Percentiles rank a stretch among this genome's conserved stretches.
phyloP scores from a whole-genome alignment of 2,329 filamentous ascomycete genomes.

The Scedosporium apiospermum region DNA sequence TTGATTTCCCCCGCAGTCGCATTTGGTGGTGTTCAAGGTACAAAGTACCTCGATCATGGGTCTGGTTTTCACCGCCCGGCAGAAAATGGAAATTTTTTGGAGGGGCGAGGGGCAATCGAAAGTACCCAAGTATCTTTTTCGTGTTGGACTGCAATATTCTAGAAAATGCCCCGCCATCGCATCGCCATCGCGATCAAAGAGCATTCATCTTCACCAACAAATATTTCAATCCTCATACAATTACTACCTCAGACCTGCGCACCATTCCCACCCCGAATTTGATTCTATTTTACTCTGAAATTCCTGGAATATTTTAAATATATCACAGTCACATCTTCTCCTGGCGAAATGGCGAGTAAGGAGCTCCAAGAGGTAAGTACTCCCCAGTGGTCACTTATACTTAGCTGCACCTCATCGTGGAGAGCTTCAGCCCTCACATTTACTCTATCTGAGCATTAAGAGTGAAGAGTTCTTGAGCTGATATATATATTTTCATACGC shows the following conservation, averaged over 20 bases:
- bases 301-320: neutral
- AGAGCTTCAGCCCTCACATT: neutral
- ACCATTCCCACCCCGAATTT: neutral
- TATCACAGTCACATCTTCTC: constrained; percentile 31
- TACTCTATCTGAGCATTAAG: neutral
- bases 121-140: neutral
- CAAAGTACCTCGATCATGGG: neutral
- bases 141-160: neutral
- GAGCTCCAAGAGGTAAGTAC: constrained; percentile 62
- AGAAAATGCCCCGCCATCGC: constrained; percentile 14
- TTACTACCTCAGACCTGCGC: neutral
- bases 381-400: neutral
- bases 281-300: neutral
- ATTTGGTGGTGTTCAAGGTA: neutral
- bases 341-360: constrained; percentile 37
- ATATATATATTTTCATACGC: constrained; percentile 4
- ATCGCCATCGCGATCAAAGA: constrained; percentile 5
- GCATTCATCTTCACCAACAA: constrained; percentile 7
- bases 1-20: neutral
- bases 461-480: neutral
- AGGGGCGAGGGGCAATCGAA: constrained; percentile 1
- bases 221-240: constrained; percentile 2
- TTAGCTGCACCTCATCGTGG: neutral
- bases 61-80: neutral
- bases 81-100: constrained; percentile 5